Evolutionary conservation across 2,329 filamentous ascomycete genomes (phyloP).

Genomic region (Talaromyces sp.): DNA sequence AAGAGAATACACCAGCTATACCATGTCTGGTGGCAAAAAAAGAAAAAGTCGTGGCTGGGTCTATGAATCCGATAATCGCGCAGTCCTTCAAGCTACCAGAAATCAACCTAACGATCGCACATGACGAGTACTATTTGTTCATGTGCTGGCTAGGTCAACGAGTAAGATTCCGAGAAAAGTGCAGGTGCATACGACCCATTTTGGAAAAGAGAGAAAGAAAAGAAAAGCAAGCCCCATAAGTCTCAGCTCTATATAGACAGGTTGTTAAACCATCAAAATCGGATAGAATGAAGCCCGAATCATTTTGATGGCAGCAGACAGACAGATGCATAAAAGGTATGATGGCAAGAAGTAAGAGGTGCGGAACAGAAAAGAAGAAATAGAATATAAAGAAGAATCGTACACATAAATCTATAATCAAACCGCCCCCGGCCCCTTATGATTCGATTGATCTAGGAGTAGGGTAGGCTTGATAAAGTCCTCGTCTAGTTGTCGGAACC

Average conservation of each 20-base stretch:
- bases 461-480: slow-evolving; percentile 92
- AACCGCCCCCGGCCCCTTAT: slow-evolving; percentile 34
- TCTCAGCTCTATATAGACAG: slow-evolving; percentile 6
- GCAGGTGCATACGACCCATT: neutral
- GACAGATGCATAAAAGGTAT: neutral
- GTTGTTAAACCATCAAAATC: slow-evolving; percentile 5
- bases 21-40: neutral
- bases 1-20: neutral
- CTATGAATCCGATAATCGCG: neutral
- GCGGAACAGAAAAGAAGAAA: neutral
- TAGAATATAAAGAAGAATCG: neutral
- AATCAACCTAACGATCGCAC: neutral
- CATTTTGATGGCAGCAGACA: neutral
- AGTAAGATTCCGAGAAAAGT: neutral
- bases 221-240: neutral
- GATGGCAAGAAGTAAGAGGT: neutral
- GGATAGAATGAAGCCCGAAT: neutral
- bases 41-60: neutral
- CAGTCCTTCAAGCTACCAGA: neutral
- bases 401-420: slow-evolving; percentile 1
- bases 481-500: slow-evolving; percentile 91
- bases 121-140: neutral
- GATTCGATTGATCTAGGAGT: slow-evolving; percentile 66
- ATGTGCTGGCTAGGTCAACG: neutral
- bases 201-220: neutral